These are phyloP conservation scores for Pleurotus giganteus DNA, from an alignment of 768 basidiomycete genomes.

Conservation along the genomic window DNA sequence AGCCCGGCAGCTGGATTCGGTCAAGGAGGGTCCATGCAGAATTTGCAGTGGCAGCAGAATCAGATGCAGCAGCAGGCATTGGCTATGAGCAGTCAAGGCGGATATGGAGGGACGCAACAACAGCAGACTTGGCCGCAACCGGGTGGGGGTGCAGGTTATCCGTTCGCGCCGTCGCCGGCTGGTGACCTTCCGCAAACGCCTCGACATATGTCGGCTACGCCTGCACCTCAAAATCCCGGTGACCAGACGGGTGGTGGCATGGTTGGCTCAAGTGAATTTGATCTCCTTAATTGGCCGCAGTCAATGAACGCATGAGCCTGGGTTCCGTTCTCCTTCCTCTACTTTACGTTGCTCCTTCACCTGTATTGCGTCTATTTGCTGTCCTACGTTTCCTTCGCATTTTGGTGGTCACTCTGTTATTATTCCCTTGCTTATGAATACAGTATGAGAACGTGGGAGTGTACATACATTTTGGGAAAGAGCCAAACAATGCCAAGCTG, in stretches of 20 bases:
- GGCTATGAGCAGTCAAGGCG: slow-evolving; percentile 28
- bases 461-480: neutral
- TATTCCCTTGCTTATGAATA: neutral
- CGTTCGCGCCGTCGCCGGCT: slow-evolving; percentile 37
- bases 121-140: slow-evolving; percentile 19
- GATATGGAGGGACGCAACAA: slow-evolving; percentile 30
- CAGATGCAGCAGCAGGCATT: slow-evolving; percentile 25
- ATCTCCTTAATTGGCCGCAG: slow-evolving; percentile 58
- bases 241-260: slow-evolving; percentile 40
- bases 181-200: slow-evolving; percentile 36
- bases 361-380: neutral
- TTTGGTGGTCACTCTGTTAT: slow-evolving; percentile 38
- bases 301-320: slow-evolving; percentile 17
- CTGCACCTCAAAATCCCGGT: slow-evolving; percentile 42
- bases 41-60: slow-evolving; percentile 16
- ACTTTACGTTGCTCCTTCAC: neutral
- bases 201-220: slow-evolving; percentile 52
- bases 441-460: neutral
- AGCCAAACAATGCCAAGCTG: slow-evolving; percentile 3
- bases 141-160: slow-evolving; percentile 26
- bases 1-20: slow-evolving; percentile 34
- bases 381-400: slow-evolving; percentile 10
- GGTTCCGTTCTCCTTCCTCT: slow-evolving; percentile 35
- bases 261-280: slow-evolving; percentile 46
- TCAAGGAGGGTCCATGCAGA: slow-evolving; percentile 21